A percentile compares a stretch with the other conserved stretches of the same genome.
These are phyloP conservation scores for Cystobasidium onofrii DNA, from an alignment of 768 basidiomycete species.

Conservation along the genomic window DNA sequence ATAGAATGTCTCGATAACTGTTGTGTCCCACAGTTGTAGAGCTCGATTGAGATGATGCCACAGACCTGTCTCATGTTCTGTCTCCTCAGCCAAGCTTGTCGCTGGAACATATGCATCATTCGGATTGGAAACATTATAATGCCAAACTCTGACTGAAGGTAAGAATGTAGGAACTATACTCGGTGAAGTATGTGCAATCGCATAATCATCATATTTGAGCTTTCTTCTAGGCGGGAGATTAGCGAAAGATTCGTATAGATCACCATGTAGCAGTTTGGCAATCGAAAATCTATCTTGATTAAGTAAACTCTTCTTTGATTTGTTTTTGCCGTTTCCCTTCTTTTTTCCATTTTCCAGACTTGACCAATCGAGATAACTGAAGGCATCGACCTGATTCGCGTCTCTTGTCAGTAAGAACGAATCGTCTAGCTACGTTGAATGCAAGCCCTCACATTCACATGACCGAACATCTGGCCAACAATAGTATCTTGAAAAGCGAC, in stretches of 20 bases:
- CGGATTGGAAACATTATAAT: slow-evolving; percentile 55
- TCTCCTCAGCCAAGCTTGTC: background rate
- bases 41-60: background rate
- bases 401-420: slow-evolving; percentile 15
- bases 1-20: background rate
- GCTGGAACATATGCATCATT: background rate
- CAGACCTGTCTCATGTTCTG: slow-evolving; percentile 31
- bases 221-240: slow-evolving; percentile 42
- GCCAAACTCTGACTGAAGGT: slow-evolving; percentile 69
- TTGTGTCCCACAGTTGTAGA: background rate
- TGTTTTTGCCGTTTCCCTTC: slow-evolving; percentile 45
- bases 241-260: slow-evolving; percentile 22
- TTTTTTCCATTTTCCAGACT: slow-evolving; percentile 45
- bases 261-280: slow-evolving; percentile 11
- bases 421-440: background rate
- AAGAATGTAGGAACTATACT: slow-evolving; percentile 81
- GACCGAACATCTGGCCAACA: slow-evolving; percentile 67
- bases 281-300: background rate
- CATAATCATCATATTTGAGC: slow-evolving; percentile 59
- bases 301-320: background rate
- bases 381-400: slow-evolving; percentile 31
- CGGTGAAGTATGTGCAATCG: slow-evolving; percentile 69
- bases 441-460: background rate
- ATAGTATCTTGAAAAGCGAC: slow-evolving; percentile 79
- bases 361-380: slow-evolving; percentile 36